phyloP scores from a whole-genome alignment of 208 protist genomes.

The Naegleria fowleri region DNA sequence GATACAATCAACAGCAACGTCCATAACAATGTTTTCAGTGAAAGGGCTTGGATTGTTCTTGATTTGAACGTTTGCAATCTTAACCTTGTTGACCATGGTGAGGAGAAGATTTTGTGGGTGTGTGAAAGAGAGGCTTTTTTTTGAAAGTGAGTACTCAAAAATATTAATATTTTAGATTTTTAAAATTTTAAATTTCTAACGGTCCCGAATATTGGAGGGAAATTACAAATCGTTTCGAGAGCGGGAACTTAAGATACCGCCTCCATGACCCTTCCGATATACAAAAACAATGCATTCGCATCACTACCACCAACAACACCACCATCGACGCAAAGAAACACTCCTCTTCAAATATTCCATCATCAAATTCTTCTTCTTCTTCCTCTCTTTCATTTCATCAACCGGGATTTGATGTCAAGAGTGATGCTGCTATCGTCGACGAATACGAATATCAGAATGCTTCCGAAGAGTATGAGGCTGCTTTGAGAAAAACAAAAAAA shows the following conservation, averaged over 20 bases:
- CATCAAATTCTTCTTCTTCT: not conserved
- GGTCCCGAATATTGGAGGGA: not conserved
- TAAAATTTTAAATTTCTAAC: not conserved
- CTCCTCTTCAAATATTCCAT: not conserved
- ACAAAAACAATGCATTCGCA: not conserved
- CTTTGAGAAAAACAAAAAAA: not conserved
- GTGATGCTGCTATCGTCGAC: not conserved
- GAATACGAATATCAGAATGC: not conserved
- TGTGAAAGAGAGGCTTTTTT: not conserved
- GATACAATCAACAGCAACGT: conserved; percentile 65
- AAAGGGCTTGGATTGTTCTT: conserved; percentile 61
- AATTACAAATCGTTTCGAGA: not conserved
- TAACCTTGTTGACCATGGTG: conserved; percentile 37
- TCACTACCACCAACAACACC: not conserved
- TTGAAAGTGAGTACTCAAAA: not conserved
- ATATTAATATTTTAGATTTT: not conserved
- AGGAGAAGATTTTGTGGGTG: not conserved
- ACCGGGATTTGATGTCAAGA: not conserved
- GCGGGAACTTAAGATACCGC: too few relatives aligned
- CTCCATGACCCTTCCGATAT: too few relatives aligned
- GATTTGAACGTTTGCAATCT: conserved; percentile 50
- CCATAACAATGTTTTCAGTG: conserved; percentile 52
- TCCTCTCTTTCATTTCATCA: not conserved
- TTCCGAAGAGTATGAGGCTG: not conserved
- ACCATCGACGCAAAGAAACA: not conserved